Base-by-base conservation (phyloP, 2,329 filamentous ascomycete species). In the Penicillium griseofulvum region DNA sequence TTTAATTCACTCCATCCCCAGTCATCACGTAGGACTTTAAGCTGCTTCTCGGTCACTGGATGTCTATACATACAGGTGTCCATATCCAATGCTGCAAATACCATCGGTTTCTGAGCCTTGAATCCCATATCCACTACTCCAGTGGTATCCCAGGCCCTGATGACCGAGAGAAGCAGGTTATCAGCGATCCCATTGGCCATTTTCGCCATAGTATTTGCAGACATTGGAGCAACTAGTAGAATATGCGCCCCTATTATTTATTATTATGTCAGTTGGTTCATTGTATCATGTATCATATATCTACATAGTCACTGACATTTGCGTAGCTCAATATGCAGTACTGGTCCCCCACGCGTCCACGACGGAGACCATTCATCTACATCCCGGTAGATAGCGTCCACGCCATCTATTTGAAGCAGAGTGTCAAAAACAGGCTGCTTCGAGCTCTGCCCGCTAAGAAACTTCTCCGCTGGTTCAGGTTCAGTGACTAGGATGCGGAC, bases 41-140 rank as follows among this genome's bases (percentile, higher is more conserved):
- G 74, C 60, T 96, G 90, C 59, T 83, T 84, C 47, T 75, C 80
- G 1, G 92, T 96, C 43, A 96, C 78, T 2, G 91, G 92, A 69
- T 97, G 91, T 52, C 81, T 79, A 88, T 89, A 96, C 92, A 96
- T 96, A 4, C 87, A 86, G 24, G 85, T 91, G 71, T 97, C 96
- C 90, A 96, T 96, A 29, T 88, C 86, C 1, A 87, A 87, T 2
- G 89, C 89, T 0, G 93, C 88, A 1, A 94, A 66, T 34, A 96
- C 90, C 60, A 80, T 83, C 71, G 87, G 87, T 71, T 80, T 84
- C 26, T 52, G 59, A 12, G 48, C 34, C 36, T 65, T 67, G 31
- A 64, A 59, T 16, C 44, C 52, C 38, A 62, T 68, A 44, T 88
- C 85, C 7, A 87, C 75, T 16, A 79, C 69, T 0, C 85, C 84